Conservation (phyloP, 2,329 filamentous ascomycete genomes). For the Lizonia empirigonia region DNA sequence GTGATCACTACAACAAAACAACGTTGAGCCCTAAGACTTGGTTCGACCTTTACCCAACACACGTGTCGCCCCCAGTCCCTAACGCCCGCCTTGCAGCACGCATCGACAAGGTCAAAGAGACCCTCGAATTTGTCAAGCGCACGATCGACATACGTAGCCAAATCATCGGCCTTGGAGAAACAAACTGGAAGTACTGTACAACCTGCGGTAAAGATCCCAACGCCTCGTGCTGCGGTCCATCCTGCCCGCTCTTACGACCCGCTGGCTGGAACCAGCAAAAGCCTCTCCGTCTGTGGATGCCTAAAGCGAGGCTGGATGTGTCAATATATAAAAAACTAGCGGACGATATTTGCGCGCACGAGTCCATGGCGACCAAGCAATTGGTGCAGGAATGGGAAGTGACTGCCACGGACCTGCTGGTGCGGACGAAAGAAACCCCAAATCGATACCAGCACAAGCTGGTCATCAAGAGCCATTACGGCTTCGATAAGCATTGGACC, state of each 20-base stretch:
- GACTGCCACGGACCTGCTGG: background rate
- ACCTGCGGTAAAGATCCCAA: background rate
- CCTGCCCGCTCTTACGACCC: background rate
- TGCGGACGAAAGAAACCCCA: background rate
- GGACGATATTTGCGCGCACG: background rate
- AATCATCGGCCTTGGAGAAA: background rate
- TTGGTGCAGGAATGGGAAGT: background rate
- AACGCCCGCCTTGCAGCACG: background rate
- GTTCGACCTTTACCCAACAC: background rate
- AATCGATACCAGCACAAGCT: background rate
- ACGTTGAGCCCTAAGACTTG: background rate
- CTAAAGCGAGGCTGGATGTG: background rate
- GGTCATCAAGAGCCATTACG: background rate
- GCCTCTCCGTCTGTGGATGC: background rate
- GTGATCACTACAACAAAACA: background rate
- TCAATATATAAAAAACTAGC: background rate
- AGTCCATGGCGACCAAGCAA: background rate
- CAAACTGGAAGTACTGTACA: background rate
- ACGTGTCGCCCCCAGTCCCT: background rate
- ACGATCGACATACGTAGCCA: conserved; percentile 1
- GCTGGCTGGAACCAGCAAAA: background rate
- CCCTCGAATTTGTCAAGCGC: background rate
- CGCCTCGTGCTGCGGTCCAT: background rate
- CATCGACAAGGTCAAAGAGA: background rate
- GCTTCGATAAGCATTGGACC: background rate